These are phyloP conservation scores for Lipomyces anomalus DNA, from an alignment of 805 yeast species.

Conservation along the genomic window DNA sequence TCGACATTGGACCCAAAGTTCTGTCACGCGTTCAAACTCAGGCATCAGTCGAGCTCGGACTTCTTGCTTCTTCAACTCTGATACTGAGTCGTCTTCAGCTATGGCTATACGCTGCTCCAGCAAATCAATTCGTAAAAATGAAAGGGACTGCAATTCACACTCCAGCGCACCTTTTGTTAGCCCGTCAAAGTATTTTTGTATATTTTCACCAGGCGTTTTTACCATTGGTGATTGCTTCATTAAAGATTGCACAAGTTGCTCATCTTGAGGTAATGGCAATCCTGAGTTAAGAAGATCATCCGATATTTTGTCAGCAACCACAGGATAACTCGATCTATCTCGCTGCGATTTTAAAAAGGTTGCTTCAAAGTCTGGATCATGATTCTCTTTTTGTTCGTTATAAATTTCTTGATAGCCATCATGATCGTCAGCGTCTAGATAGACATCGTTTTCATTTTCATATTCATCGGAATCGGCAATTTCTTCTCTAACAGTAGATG, in stretches of 20 bases:
- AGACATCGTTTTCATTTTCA: not conserved
- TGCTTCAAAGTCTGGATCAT: not conserved
- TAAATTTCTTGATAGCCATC: constrained; percentile 4
- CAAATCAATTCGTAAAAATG: constrained; percentile 6
- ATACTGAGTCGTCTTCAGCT: constrained; percentile 11
- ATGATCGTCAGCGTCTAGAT: constrained; percentile 1
- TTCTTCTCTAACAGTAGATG: not conserved
- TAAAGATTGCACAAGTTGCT: not conserved
- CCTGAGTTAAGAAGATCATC: not conserved
- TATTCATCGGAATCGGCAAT: constrained; percentile 2
- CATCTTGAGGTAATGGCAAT: not conserved
- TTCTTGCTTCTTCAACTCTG: constrained; percentile 4
- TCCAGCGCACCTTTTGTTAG: constrained; percentile 7
- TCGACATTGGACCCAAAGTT: constrained; percentile 6
- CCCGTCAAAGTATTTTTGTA: constrained; percentile 4
- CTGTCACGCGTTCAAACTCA: constrained; percentile 8
- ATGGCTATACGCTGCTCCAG: constrained; percentile 10
- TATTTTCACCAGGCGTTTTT: no score
- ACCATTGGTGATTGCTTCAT: not conserved
- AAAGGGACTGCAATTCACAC: constrained; percentile 3
- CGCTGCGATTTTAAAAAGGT: not conserved
- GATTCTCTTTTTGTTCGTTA: constrained; percentile 2
- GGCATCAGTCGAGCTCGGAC: constrained; percentile 5
- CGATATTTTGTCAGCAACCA: constrained; percentile 1
- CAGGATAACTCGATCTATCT: not conserved